phyloP scores from a whole-genome alignment of 805 yeast genomes.

The Scheffersomyces amazonensis region DNA sequence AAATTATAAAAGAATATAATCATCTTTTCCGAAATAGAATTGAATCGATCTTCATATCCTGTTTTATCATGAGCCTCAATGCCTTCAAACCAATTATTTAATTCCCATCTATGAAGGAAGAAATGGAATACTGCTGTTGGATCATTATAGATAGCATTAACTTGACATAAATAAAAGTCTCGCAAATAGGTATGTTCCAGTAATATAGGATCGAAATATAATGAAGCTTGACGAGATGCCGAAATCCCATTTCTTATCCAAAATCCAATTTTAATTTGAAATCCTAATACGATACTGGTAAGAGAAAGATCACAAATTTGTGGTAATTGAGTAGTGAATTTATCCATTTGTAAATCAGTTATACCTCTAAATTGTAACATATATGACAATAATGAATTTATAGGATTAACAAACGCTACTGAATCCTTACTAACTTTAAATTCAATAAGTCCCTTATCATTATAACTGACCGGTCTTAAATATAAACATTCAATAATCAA shows the following conservation, averaged over 20 bases:
- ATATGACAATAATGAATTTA: conserved; percentile 53
- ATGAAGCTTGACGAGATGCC: conserved; percentile 47
- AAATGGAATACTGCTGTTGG: conserved; percentile 31
- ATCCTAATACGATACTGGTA: conserved; percentile 56
- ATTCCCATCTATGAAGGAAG: conserved; percentile 56
- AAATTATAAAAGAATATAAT: conserved; percentile 43
- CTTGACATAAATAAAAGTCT: conserved; percentile 46
- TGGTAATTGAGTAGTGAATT: conserved; percentile 42
- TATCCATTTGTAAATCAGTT: conserved; percentile 6
- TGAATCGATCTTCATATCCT: conserved; percentile 46
- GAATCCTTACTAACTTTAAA: conserved; percentile 47
- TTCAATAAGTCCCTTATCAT: conserved; percentile 28
- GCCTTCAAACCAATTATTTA: conserved; percentile 47
- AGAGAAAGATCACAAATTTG: conserved; percentile 55
- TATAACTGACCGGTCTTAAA: conserved; percentile 17
- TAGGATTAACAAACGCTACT: conserved; percentile 58
- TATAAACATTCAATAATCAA: conserved; percentile 25
- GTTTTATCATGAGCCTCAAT: conserved; percentile 30
- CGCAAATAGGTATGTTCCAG: conserved; percentile 40
- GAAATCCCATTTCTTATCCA: conserved; percentile 75
- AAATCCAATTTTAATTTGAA: conserved; percentile 61
- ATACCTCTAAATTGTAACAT: conserved; percentile 33
- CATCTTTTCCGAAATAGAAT: conserved; percentile 42
- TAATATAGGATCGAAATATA: conserved; percentile 43
- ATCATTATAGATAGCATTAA: conserved; percentile 37